Base-by-base conservation (phyloP, 441 rosid genomes). In the Gossypium trilobum region DNA sequence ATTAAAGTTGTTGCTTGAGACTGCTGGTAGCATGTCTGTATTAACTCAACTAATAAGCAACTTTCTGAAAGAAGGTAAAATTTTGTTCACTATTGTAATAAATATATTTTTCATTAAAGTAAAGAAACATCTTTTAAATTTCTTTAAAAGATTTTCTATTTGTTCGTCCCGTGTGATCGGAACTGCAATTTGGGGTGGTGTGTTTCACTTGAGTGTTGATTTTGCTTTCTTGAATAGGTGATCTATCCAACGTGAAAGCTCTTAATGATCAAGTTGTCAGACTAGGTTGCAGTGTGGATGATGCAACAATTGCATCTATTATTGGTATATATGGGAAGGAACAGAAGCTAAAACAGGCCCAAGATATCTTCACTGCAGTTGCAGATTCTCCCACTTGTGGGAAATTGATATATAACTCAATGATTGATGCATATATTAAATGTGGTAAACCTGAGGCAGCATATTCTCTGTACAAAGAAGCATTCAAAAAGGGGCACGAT, bases 341-440 rank as follows among this genome's bases (percentile, higher is more conserved):
- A 73, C 79, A 78, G 70, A 86, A 79, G 71, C 82, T 88, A 73
- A 77, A 86, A 70, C 78, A 78, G 76, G 96, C 91, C 5, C 80
- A 78, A 69, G 86, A 81, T 63, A 70, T 86, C 78, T 89, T 87
- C 79, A 63, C 71, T 50, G 79, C 83, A 77, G 83, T 74, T 54
- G 75, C 77, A 58, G 88, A 80, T 80, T 85, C 85, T 78, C 78
- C 77, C 72, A 70, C 25, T 59, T 71, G 54, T 31, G 83, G 86
- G 60, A 86, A 81, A 75, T 77, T 81, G 36, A 79, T 84, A 69
- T 68, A 83, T 71, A 86, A 79, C 66, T 78, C 94, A 73, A 88
- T 92, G 90, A 83, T 89, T 63, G 88, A 85, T 77, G 87, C 86
- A 66, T 89, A 87, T 78, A 81, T 75, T 58, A 89, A 84, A 83